Evolutionary conservation across 192 early-diverging fungal species (phyloP), one percentile per base, ranked within the genome.

Genomic region (Thamnidium elegans): DNA sequence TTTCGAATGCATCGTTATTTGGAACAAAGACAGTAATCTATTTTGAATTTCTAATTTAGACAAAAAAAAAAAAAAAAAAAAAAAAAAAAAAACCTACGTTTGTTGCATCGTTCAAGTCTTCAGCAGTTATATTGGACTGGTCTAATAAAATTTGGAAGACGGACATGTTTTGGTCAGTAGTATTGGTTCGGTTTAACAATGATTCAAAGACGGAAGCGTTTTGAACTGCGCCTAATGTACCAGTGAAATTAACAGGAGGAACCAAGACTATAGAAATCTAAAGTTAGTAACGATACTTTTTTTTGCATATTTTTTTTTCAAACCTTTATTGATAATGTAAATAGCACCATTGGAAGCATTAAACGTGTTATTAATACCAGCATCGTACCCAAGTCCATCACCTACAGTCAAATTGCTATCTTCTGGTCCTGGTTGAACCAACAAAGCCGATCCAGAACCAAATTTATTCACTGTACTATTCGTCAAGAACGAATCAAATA

Each of bases 11-110:
- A 23, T 52, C 19, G 9, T 63, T 36, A 10, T 31, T 63, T 15
- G 62, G 62, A 52, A 50, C 62, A 53, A 63, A 63, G 3, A 63
- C 8, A 5, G 62, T 63, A 19, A 63, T 13, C 62, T 63, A 52
- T 19, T 20, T 34, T 19, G 14, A 39, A 26, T 26, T 26, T 26
- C 26, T 26, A 26, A 26, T 26, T 26, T 26, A 26, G 26, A 26
- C 1, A 26, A 26, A 26, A 26, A 3, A 3, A 1, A 26, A 26
- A 3, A 26, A 1, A 26, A 26, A 26, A 26, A 26, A 1, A 26
- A 3, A 52, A 52, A 52, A 52, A n/a, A 20, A 30, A 17, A 39
- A 7, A 34, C 23, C 19, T 50, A 32, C n/a, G 23, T 62, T 50
- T 7, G 10, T 52, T 19, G 50, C 26, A 10, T 19, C 19, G 7